phyloP scores from a whole-genome alignment of 768 basidiomycete genomes.

The Psilocybe cyanescens region DNA sequence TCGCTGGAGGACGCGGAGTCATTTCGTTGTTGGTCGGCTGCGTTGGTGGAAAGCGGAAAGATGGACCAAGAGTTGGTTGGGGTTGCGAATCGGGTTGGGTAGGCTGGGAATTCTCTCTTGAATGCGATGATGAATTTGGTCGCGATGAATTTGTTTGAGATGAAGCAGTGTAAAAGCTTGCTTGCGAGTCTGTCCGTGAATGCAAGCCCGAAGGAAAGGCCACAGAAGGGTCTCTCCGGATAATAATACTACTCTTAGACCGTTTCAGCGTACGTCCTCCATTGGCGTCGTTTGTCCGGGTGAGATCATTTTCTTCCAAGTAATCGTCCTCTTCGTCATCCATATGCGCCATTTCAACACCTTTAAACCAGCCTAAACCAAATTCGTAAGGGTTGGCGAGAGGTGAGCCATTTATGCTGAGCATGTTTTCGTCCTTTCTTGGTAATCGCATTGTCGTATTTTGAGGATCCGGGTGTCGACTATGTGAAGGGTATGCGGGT shows the following conservation, averaged over 20 bases:
- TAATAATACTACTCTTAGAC: constrained; percentile 60
- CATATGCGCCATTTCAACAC: constrained; percentile 38
- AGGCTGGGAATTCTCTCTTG: constrained; percentile 46
- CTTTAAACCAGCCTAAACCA: constrained; percentile 62
- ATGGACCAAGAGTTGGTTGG: constrained; percentile 20
- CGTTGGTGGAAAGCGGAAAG: constrained; percentile 32
- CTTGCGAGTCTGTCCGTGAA: constrained; percentile 57
- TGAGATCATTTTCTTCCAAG: constrained; percentile 21
- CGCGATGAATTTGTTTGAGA: constrained; percentile 28
- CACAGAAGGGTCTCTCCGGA: constrained; percentile 61
- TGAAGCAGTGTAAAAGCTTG: constrained; percentile 43
- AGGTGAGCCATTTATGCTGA: constrained; percentile 84
- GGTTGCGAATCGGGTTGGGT: constrained; percentile 19
- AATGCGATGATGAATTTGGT: constrained; percentile 41
- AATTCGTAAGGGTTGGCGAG: constrained; percentile 78
- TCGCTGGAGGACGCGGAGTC: constrained; percentile 37
- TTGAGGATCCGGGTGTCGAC: constrained; percentile 26
- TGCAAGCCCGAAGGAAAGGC: constrained; percentile 36
- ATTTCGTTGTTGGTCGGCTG: constrained; percentile 28
- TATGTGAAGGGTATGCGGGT: constrained; percentile 49
- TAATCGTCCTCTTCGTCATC: constrained; percentile 37
- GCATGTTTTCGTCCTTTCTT: constrained; percentile 75
- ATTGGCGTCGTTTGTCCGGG: constrained; percentile 25
- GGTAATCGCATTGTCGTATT: constrained; percentile 60
- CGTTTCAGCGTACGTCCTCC: constrained; percentile 44